Percentiles rank a stretch among this genome's conserved stretches.
Conservation (phyloP, 2,329 filamentous ascomycete genomes). For the Penicillium capsulatum region DNA sequence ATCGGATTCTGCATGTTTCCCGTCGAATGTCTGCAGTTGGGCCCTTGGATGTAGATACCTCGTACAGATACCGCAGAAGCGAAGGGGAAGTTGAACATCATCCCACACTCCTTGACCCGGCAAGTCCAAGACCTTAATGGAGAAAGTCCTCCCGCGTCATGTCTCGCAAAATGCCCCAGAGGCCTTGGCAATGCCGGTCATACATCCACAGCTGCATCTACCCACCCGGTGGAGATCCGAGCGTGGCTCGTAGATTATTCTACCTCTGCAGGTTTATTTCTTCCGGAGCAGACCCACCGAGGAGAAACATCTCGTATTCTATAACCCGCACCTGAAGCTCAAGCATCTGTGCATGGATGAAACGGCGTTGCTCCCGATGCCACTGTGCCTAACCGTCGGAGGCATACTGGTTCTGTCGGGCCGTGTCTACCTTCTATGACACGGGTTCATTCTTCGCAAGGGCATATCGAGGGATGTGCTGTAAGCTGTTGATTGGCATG, state of each 20-base stretch:
- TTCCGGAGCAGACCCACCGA: not conserved
- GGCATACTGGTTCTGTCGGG: slow-evolving; percentile 19
- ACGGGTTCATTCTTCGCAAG: not conserved
- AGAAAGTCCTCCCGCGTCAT: no score
- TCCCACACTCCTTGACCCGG: no score
- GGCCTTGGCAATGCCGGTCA: not conserved
- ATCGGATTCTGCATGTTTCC: no score
- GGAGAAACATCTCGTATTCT: no score
- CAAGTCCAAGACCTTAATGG: no score
- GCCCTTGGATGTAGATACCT: no score
- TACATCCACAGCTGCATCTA: slow-evolving; percentile 4
- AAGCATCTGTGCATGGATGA: slow-evolving; percentile 16
- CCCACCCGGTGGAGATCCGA: slow-evolving; percentile 3
- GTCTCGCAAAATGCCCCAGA: no score
- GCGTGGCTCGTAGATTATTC: slow-evolving; percentile 5
- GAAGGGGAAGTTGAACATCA: no score
- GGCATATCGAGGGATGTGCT: not conserved
- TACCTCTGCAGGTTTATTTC: not conserved
- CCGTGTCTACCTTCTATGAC: slow-evolving; percentile 12
- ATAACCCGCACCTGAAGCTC: not conserved
- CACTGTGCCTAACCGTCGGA: slow-evolving; percentile 21
- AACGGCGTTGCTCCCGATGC: slow-evolving; percentile 19
- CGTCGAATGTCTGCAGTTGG: no score
- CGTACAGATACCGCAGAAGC: no score
- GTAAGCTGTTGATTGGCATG: no score